Evolutionary conservation across 2,329 filamentous ascomycete genomes (phyloP), one percentile per base, ranked within the genome.

Genomic region (Colletotrichum magnum): DNA sequence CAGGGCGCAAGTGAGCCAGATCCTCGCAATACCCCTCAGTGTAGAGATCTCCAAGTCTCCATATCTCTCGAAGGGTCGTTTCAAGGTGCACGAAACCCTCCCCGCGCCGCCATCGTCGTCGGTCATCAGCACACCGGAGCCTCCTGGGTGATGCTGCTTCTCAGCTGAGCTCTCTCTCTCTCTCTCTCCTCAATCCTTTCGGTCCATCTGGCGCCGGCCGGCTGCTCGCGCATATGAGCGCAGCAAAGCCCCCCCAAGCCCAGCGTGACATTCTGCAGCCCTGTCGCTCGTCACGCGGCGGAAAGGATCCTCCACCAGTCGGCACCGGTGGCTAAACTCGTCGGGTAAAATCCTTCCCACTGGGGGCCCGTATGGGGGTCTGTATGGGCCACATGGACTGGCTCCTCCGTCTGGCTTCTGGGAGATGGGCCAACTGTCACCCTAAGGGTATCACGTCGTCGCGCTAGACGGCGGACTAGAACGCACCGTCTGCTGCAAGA

Each of bases 231-330:
- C n/a, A 24, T 24, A 24, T 24, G 21, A 24, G 21, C 21, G 21
- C 21, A 24, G 21, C 21, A 24, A 24, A 18, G 15, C 2, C 41
- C 5, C 13, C 41, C 7, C 36, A 39, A 43, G 41, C 41, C 21
- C 54, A 65, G 66, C 66, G 66, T 68, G 61, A 68, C 66, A 65
- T 59, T 65, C 61, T 68, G 66, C 65, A 68, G 65, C 65, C 65
- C 60, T 68, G 65, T 68, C 48, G 65, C 59, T 18, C 65, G 32
- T 58, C 65, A 64, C 53, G 60, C 53, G 65, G 61, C 62, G 41
- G 24, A 51, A 48, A 56, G 53, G 54, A 65, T 65, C 65, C 65
- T 65, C 65, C 65, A 65, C 60, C 65, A 68, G 65, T 68, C 65
- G 65, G 65, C 48, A 28, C 47, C 54, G 54, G 41, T 64, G 65